Base-by-base conservation (phyloP, 2,329 filamentous ascomycete genomes). In the Aspergillus oerlinghausenensis region DNA sequence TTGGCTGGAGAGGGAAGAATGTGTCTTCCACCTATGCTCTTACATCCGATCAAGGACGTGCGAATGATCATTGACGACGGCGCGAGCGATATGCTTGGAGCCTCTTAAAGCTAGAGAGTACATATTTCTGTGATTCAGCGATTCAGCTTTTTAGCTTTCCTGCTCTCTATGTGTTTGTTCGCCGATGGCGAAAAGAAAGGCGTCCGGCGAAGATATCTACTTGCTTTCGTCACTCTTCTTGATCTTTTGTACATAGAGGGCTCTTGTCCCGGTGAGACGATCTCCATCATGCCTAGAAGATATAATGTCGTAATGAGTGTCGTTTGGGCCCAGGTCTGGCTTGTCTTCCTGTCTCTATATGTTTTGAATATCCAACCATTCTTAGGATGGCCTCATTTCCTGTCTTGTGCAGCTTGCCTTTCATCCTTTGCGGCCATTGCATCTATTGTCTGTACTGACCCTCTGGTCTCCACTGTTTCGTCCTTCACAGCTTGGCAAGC, bases 11-110 rank as follows among this genome's bases (percentile, higher is more conserved):
- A 92, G 73, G 90, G 90, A 10, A 83, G 92, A 58, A 95, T 96
- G 91, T 97, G 92, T 75, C 77, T 96, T 43, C 91, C 92, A 7
- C 90, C 89, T 0, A 93, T 96, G 87, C 75, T 96, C 60, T 75
- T 97, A 61, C 92, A 97, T 80, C 92, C 92, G 0, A 83, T 96
- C 53, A 97, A 96, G 79, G 82, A 84, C 53, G 82, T 92, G 4
- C 84, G 88, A 45, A 67, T 80, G 69, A 68, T 79, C n/a, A 73
- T 76, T 58, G 74, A 77, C 50, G 71, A 72, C 25, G 71, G 70
- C 2, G 62, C 43, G 23, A 47, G 10, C 23, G 19, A 47, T 7
- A 8, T 17, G 14, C 14, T 38, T 17, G 5, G 14, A n/a, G 14
- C 7, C 14, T 38, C 32, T 35, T 35, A 35, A 14, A 14, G 11